Conservation (phyloP, 2,329 filamentous ascomycete genomes). For the Tolypocladium tundrense region DNA sequence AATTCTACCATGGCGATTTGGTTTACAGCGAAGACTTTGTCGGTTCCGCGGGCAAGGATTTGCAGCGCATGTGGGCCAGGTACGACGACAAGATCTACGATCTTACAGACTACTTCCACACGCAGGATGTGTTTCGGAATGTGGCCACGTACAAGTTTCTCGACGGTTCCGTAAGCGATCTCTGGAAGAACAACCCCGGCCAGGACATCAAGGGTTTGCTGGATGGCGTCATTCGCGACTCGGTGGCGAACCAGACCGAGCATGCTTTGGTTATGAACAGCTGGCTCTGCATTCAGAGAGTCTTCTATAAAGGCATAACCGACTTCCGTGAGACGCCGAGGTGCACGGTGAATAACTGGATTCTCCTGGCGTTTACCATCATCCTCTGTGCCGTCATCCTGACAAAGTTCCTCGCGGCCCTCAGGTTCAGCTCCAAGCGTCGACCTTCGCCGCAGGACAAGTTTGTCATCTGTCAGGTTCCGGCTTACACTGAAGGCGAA, state of each 20-base stretch:
- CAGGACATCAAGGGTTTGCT: slow-evolving; percentile 62
- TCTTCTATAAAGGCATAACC: slow-evolving; percentile 71
- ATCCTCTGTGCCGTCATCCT: slow-evolving; percentile 71
- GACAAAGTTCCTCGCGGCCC: slow-evolving; percentile 82
- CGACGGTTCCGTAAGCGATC: slow-evolving; percentile 51
- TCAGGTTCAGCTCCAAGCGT: slow-evolving; percentile 88
- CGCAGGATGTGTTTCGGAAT: slow-evolving; percentile 48
- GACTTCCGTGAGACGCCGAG: slow-evolving; percentile 72
- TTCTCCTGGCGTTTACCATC: slow-evolving; percentile 79
- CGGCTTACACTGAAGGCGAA: slow-evolving; percentile 95
- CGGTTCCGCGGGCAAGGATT: slow-evolving; percentile 52
- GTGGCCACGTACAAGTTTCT: slow-evolving; percentile 58
- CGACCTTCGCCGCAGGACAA: slow-evolving; percentile 89
- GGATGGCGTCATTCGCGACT: slow-evolving; percentile 38
- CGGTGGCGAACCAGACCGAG: slow-evolving; percentile 40
- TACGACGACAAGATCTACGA: slow-evolving; percentile 74
- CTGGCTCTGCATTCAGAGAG: slow-evolving; percentile 70
- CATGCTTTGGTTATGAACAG: slow-evolving; percentile 49
- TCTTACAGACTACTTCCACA: slow-evolving; percentile 84
- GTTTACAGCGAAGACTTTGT: slow-evolving; percentile 58
- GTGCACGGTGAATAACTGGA: slow-evolving; percentile 85
- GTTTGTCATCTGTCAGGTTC: slow-evolving; percentile 97
- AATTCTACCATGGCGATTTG: slow-evolving; percentile 79
- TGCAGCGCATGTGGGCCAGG: slow-evolving; percentile 69
- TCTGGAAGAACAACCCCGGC: slow-evolving; percentile 71